phyloP scores from a whole-genome alignment of 495 filamentous ascomycete species.

The Annulohypoxylon bovei region DNA sequence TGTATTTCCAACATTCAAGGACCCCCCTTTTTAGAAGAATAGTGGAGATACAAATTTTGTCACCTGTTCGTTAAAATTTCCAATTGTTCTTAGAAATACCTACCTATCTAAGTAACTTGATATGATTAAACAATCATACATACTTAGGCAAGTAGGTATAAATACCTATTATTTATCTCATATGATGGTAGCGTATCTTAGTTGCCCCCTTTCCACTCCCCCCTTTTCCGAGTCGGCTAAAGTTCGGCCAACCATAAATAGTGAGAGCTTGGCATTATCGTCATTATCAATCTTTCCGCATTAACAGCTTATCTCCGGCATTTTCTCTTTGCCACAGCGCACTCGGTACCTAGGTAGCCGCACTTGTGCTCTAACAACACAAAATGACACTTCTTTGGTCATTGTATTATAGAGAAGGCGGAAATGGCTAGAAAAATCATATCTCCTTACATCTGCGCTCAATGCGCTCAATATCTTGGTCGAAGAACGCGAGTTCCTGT shows the following conservation, averaged over 20 bases:
- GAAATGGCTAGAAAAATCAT: conserved; percentile 35
- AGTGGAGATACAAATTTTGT: too few species aligned
- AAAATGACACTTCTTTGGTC: conserved; percentile 18
- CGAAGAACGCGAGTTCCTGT: conserved; percentile 5
- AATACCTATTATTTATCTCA: too few species aligned
- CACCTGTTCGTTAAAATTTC: too few species aligned
- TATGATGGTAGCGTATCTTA: too few species aligned
- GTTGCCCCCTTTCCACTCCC: too few species aligned
- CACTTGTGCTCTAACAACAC: conserved; percentile 1
- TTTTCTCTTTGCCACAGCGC: conserved; percentile 13
- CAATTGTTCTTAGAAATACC: too few species aligned
- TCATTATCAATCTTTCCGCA: background rate
- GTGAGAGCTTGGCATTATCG: too few species aligned
- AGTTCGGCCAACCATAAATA: background rate
- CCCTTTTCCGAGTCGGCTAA: background rate
- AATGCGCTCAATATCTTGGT: conserved; percentile 30
- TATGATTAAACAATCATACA: too few species aligned
- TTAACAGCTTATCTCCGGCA: conserved; percentile 31
- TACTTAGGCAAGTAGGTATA: too few species aligned
- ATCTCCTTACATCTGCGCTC: conserved; percentile 39
- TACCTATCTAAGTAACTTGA: too few species aligned
- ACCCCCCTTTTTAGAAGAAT: too few species aligned
- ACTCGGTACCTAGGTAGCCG: background rate
- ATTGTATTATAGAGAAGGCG: background rate
- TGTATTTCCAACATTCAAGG: too few species aligned